Conservation (phyloP, 2,329 filamentous ascomycete genomes). For the Botrytis byssoidea region DNA sequence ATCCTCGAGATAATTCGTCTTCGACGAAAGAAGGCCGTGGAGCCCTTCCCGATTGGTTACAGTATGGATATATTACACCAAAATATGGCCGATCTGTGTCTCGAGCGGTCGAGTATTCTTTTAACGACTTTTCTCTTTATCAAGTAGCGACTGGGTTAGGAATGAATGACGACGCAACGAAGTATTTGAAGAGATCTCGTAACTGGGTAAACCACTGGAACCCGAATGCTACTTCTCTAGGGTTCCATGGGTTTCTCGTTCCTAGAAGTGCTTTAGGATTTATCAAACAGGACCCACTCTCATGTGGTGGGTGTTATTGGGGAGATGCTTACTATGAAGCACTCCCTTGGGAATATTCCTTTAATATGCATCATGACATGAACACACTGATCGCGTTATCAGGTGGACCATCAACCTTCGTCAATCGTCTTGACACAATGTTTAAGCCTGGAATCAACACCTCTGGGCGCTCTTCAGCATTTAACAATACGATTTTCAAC, state of each 20-base stretch:
- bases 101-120: slow-evolving; percentile 64
- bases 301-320: slow-evolving; percentile 56
- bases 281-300: slow-evolving; percentile 48
- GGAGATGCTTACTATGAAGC: slow-evolving; percentile 51
- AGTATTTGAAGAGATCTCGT: slow-evolving; percentile 61
- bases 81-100: slow-evolving; percentile 61
- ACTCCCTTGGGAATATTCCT: slow-evolving; percentile 55
- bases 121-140: slow-evolving; percentile 67
- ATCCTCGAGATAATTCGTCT: slow-evolving; percentile 50
- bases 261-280: slow-evolving; percentile 52
- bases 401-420: slow-evolving; percentile 50
- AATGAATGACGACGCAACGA: slow-evolving; percentile 56
- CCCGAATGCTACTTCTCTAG: slow-evolving; percentile 52
- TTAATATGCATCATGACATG: slow-evolving; percentile 57
- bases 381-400: slow-evolving; percentile 46
- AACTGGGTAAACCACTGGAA: slow-evolving; percentile 76
- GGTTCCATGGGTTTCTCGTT: slow-evolving; percentile 65
- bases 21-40: slow-evolving; percentile 67
- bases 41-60: slow-evolving; percentile 66
- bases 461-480: slow-evolving; percentile 11
- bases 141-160: slow-evolving; percentile 62
- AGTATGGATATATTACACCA: slow-evolving; percentile 64
- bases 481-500: slow-evolving; percentile 54
- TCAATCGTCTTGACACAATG: slow-evolving; percentile 50
- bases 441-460: slow-evolving; percentile 47